Base-by-base conservation (phyloP, 202 grass and related monocot species). In the Setaria italica region DNA sequence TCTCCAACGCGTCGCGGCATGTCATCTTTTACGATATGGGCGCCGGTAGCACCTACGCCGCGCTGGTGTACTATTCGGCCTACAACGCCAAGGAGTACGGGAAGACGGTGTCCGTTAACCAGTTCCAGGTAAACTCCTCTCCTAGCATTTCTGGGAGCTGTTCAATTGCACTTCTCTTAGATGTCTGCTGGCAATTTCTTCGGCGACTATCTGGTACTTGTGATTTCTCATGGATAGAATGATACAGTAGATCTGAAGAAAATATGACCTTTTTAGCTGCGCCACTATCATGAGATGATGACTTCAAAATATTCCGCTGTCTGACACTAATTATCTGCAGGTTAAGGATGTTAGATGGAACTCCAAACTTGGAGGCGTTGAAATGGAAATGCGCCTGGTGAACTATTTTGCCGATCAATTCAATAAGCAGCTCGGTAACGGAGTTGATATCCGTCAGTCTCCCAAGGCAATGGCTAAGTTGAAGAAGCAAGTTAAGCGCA, bases 401-500 rank as follows among this genome's bases (percentile, higher is more conserved):
- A 93, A 99, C 25, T 89, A 99, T 87, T 99, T 99, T 81, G 90
- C 89, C 0, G 90, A 97, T 82, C 92, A 99, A 64, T 99, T 99
- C 68, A 99, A 99, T 83, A 97, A 94, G 53, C 73, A 97, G 76
- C 80, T 94, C 14, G 92, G 87, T 85, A 86, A 89, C 42, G 94
- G 97, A 76, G 85, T 88, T 91, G 94, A 99, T 82, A 87, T 99
- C 78, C 88, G 97, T 76, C 90, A 94, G 69, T 94, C 90, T 88
- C 85, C 97, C 69, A 99, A 99, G 90, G 88, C 92, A 82, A 99
- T 99, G 94, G 97, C 97, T 84, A 99, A 99, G 86, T 87, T 99
- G 83, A 99, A 94, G 85, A 99, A 99, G 84, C 97, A 99, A 91
- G 92, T 99, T 13, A 99, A 99, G 83, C 92, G 97, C 25, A 97